Conservation (phyloP, 805 yeast species). For the Candida xiaguanensis region DNA sequence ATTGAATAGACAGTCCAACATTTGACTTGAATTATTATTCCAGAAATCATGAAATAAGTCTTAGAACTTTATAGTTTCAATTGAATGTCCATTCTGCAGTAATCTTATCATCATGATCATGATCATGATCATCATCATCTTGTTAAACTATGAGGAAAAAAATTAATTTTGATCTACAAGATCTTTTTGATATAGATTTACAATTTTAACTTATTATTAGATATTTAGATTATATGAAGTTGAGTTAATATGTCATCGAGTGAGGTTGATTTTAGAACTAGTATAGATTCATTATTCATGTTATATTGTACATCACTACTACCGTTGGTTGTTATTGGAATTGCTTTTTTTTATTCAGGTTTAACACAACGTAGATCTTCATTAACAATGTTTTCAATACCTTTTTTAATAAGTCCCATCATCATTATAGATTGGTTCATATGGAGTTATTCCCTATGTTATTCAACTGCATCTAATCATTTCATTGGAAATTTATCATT, state of each 20-base stretch:
- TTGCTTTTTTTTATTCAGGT: conserved; percentile 40
- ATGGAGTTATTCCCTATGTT: conserved; percentile 43
- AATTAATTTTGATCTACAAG: too few species aligned
- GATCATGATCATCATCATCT: too few species aligned
- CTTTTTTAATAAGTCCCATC: conserved; percentile 27
- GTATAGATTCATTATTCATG: conserved; percentile 25
- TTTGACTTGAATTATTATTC: too few species aligned
- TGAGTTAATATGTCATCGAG: background rate
- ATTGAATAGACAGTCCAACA: too few species aligned
- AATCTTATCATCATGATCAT: too few species aligned
- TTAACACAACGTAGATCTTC: conserved; percentile 41
- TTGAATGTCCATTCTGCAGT: too few species aligned
- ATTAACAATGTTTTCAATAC: conserved; percentile 36
- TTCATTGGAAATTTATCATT: conserved; percentile 33
- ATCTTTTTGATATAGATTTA: too few species aligned
- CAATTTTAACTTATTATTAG: too few species aligned
- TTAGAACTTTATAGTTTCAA: too few species aligned
- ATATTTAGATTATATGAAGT: too few species aligned
- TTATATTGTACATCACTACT: conserved; percentile 30
- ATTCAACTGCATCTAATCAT: conserved; percentile 28
- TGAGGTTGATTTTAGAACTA: conserved; percentile 8
- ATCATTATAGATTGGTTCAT: conserved; percentile 41
- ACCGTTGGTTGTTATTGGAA: conserved; percentile 31
- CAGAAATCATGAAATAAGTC: too few species aligned
- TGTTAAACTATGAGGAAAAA: too few species aligned